Base-by-base conservation (phyloP, 305 asterid genomes). In the Fraxinus velutina region DNA sequence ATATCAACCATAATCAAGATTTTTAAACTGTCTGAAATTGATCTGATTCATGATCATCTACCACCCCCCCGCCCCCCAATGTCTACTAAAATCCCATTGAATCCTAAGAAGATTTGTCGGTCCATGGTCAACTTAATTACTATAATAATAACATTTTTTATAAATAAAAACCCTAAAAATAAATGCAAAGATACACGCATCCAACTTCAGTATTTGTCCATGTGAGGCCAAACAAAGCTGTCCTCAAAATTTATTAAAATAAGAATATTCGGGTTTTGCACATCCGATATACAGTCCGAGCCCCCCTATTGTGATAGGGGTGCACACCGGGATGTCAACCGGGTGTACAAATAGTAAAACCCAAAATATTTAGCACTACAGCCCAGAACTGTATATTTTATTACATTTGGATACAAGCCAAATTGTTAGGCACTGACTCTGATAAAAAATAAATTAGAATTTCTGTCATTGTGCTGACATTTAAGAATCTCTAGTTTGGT, bases 31-130 rank as follows among this genome's bases (percentile, higher is more conserved):
- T 66, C 73, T 66, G 17, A 66, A 36, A 78, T 78, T 52, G 52
- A 76, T 52, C 1, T 44, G 50, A 81, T 80, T 70, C 73, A n/a
- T 79, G 39, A 36, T 80, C 77, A 75, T 73, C 75, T 44, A 78
- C 64, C 10, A 34, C 42, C 27, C 73, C 29, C 30, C 30, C 30
- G 2, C 1, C 30, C 30, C 30, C 30, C 30, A 27, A 80, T 83
- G 89, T 88, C 89, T 86, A 77, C 80, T 55, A 71, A 84, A 85
- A 90, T 91, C 92, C 85, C 89, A 85, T 80, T 87, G 88, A 89
- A 91, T 90, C 97, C 91, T 86, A 86, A 81, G 87, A 87, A 84
- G 92, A 92, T 92, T 86, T 89, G 97, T 85, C 92, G 90, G 92
- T 83, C 79, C 82, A 77, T 73, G 79, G 88, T 89, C 92, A 86